Evolutionary conservation across 2,329 filamentous ascomycete genomes (phyloP).

Genomic region (Phyllosticta citriasiana): DNA sequence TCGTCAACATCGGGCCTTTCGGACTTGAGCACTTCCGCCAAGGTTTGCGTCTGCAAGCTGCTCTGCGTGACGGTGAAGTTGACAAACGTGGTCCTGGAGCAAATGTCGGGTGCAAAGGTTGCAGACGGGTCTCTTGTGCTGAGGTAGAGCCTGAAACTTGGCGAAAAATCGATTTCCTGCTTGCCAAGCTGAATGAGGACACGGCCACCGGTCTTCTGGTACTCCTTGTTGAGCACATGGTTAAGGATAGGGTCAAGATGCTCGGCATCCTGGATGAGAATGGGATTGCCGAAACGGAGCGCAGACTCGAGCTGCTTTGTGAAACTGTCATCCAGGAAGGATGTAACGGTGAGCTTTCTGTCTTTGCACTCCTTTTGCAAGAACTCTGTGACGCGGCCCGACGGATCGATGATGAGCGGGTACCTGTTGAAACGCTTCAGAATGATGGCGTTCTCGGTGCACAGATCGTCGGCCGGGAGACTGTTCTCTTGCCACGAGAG

Average conservation of each 20-base stretch:
- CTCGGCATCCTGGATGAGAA: conserved; percentile 96
- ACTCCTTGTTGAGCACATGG: conserved; percentile 98
- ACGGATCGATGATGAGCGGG: conserved; percentile 95
- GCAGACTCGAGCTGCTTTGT: conserved; percentile 97
- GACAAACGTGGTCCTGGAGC: conserved; percentile 96
- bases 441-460: conserved; percentile 96
- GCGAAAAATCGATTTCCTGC: conserved; percentile 98
- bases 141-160: conserved; percentile 87
- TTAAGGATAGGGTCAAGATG: conserved; percentile 95
- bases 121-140: conserved; percentile 95
- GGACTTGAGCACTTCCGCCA: conserved; percentile 95
- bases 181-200: conserved; percentile 97
- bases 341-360: conserved; percentile 86
- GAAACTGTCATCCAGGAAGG: conserved; percentile 95
- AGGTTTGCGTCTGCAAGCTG: conserved; percentile 93
- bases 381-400: conserved; percentile 89
- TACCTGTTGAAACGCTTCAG: conserved; percentile 97
- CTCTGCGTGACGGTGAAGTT: conserved; percentile 99
- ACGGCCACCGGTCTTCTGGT: conserved; percentile 95
- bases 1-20: conserved; percentile 97
- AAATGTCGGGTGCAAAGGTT: conserved; percentile 90
- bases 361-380: conserved; percentile 91
- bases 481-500: conserved; percentile 91
- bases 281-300: conserved; percentile 93
- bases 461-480: conserved; percentile 90